A percentile compares a stretch with the other conserved stretches of the same genome.
phyloP scores from a whole-genome alignment of 345 rosid species.

The Salix koriyanagi region DNA sequence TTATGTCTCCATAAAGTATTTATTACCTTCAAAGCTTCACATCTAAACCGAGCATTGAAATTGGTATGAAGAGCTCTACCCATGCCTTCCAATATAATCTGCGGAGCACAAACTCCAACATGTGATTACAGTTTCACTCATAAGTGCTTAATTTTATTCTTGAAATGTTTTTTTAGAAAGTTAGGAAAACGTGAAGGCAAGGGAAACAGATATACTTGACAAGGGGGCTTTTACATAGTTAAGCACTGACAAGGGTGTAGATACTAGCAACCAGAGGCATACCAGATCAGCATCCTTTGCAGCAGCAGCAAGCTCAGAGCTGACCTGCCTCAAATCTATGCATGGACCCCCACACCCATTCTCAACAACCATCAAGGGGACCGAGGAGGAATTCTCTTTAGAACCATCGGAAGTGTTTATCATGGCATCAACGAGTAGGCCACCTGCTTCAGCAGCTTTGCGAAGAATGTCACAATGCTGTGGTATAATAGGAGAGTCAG shows the following conservation, averaged over 20 bases:
- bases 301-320: constrained; percentile 96
- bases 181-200: not conserved
- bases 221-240: not conserved
- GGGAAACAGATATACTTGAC: not conserved
- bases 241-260: not conserved
- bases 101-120: constrained; percentile 15
- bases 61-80: constrained; percentile 96
- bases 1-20: not conserved
- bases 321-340: constrained; percentile 94
- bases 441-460: constrained; percentile 94
- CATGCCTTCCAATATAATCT: constrained; percentile 97
- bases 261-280: constrained; percentile 22
- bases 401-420: constrained; percentile 50
- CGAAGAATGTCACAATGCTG: constrained; percentile 96
- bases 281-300: constrained; percentile 96
- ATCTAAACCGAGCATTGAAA: constrained; percentile 69
- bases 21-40: constrained; percentile 83
- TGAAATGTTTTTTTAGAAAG: not conserved
- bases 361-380: constrained; percentile 95
- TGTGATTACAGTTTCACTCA: not conserved
- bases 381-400: constrained; percentile 61
- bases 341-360: constrained; percentile 99
- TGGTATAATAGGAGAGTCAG: constrained; percentile 22
- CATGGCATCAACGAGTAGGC: constrained; percentile 94
- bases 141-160: not conserved